phyloP scores from a whole-genome alignment of 768 basidiomycete species.

The Lactarius indigo region DNA sequence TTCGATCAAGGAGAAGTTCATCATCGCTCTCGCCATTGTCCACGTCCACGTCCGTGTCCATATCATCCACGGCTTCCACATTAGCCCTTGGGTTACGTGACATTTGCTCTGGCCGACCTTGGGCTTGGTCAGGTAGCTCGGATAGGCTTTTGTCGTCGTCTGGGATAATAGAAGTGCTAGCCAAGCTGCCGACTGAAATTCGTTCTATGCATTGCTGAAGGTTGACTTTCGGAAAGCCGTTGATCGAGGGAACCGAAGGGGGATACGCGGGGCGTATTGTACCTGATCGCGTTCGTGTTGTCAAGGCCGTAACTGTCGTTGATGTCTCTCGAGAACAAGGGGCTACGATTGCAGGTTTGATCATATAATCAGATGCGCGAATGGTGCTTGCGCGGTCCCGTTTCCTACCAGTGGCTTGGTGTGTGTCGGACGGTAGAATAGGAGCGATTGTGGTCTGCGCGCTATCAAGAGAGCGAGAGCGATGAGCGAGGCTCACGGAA shows the following conservation, averaged over 20 bases:
- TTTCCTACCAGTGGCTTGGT: constrained; percentile 2
- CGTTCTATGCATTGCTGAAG: constrained; percentile 26
- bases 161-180: background rate
- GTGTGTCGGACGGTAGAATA: background rate
- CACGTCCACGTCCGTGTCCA: constrained; percentile 4
- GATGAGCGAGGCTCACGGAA: background rate
- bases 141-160: background rate
- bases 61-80: background rate
- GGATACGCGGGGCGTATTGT: constrained; percentile 24
- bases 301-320: constrained; percentile 4
- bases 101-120: background rate
- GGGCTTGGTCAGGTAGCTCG: background rate
- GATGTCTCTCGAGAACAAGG: background rate
- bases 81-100: background rate
- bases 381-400: constrained; percentile 27
- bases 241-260: constrained; percentile 9
- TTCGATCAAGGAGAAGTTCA: constrained; percentile 20
- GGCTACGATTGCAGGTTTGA: background rate
- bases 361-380: constrained; percentile 24
- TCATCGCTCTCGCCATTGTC: constrained; percentile 21
- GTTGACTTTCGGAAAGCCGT: background rate
- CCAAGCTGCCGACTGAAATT: constrained; percentile 8
- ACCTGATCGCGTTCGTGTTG: constrained; percentile 26
- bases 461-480: constrained; percentile 20
- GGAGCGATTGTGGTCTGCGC: background rate